Base-by-base conservation (phyloP, 2,329 filamentous ascomycete species). In the Alternaria dauci region DNA sequence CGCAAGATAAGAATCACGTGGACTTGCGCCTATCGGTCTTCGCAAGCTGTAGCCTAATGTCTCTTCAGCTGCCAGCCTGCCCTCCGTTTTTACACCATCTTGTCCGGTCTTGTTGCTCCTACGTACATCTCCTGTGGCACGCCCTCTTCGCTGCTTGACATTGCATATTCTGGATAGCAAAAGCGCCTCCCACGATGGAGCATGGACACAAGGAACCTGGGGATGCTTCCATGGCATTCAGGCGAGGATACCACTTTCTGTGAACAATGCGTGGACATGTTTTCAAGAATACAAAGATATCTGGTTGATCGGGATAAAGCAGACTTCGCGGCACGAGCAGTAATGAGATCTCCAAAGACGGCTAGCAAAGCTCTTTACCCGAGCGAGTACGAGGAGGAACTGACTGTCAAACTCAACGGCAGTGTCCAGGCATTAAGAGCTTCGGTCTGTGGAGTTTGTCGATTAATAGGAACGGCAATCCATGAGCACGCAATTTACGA, bases 1-100 rank as follows among this genome's bases (percentile, higher is more conserved):
- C 14, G 46, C 3, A 36, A 25, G 46, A 48, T 36, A 48, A 34
- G 46, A 14, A 28, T 48, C 46, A 48, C 46, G 46, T 48, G 46
- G 30, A 25, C 3, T 36, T 34, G 12, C 20, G 30, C 46, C 46
- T n/a, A 48, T 48, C 14, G 30, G 23, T 26, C 3, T 25, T 26
- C 9, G 38, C 23, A 12, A 6, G 9, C 18, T 41, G 38, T 18
- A 43, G 41, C 23, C 11, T 43, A 12, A 12, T 42, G 39, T 5
- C 20, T 42, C 20, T 14, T 42, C 20, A 25, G 7, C 7, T 18
- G 20, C 9, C 20, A 42, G 39, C 38, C n/a, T 39, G n/a, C 38
- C 23, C n/a, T 42, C 5, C 20, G 3, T 8, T 8, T 8, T 16
- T 16, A 8, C 46, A 1, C 16, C 8, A 7, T 23, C 20, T 14